Evolutionary conservation across 2,329 filamentous ascomycete genomes (phyloP), one percentile per base, ranked within the genome.

Genomic region (Colletotrichum sp.): DNA sequence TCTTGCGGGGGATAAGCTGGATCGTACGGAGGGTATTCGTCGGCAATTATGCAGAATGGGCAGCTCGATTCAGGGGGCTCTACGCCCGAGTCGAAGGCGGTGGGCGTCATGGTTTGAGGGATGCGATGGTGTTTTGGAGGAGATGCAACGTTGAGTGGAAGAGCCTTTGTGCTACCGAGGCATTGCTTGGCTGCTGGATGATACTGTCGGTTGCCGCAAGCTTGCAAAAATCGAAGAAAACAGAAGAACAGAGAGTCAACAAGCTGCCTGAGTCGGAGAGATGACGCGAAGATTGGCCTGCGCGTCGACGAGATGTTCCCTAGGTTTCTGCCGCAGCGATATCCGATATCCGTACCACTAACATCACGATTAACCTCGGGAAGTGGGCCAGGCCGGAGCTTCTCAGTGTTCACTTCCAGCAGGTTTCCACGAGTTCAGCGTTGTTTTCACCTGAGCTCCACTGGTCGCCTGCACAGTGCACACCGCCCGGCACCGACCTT

Each of bases 11-110:
- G 89, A 3, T 79, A 52, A 32, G 81, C 67, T 4, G 89, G 87
- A 70, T 87, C 80, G 83, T 87, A 90, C 4, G 90, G 85, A 1
- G 84, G 77, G 81, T 90, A 92, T 72, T 85, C 79, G 32, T 82
- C 77, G 28, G 89, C 85, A 79, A 94, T 94, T 77, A 83, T 84
- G 87, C 92, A 94, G 82, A 94, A 94, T 10, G 92, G 91, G 78
- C 92, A 94, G 52, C 82, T 80, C 28, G 82, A 81, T 49, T 80
- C 79, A 64, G 81, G 76, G n/a, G 84, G 77, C 59, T 77, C 72
- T 21, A 76, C 72, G 34, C 76, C 77, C 34, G 68, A 49, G 59
- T 78, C 77, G 21, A 78, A 78, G 32, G 69, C 60, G 36, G 65
- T 30, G 59, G 74, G 74, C 32, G 70, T 76, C 74, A 76, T 76